Evolutionary conservation across 1,284 basidiomycete species (phyloP).

Genomic region (Ceratobasidium sp.): DNA sequence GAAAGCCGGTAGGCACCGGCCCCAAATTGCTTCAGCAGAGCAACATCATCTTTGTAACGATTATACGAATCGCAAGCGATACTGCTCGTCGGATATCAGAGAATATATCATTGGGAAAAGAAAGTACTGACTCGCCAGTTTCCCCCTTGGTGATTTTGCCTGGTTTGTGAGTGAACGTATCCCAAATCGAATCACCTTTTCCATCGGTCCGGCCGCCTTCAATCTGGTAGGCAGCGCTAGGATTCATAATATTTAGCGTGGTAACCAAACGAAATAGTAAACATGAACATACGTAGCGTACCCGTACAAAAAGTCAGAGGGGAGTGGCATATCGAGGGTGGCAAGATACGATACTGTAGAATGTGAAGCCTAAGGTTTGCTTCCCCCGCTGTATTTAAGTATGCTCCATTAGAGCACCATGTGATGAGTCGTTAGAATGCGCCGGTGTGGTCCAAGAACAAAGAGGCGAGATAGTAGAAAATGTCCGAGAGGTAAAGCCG

Average conservation of each 20-base stretch:
- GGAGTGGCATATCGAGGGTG: not conserved
- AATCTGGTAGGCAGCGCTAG: constrained; percentile 29
- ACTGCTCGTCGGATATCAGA: constrained; percentile 43
- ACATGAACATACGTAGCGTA: constrained; percentile 13
- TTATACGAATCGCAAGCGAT: constrained; percentile 72
- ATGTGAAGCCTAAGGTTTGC: not conserved
- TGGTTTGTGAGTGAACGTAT: not conserved
- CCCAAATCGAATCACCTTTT: constrained; percentile 29
- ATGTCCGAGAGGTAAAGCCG: too few relatives aligned
- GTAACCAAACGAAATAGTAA: not conserved
- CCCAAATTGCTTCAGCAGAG: constrained; percentile 63
- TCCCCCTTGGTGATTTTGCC: constrained; percentile 14
- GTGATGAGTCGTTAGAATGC: too few relatives aligned
- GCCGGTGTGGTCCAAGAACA: too few relatives aligned
- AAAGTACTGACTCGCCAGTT: constrained; percentile 19
- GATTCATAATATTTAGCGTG: not conserved
- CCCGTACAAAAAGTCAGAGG: constrained; percentile 13
- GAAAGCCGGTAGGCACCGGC: constrained; percentile 69
- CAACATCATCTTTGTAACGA: constrained; percentile 71
- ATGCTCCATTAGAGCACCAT: too few relatives aligned
- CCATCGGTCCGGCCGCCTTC: constrained; percentile 30
- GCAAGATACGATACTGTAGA: not conserved
- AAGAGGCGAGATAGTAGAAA: too few relatives aligned
- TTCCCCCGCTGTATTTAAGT: not conserved
- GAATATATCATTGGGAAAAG: not conserved